These are phyloP conservation scores for Senna siamea DNA, from an alignment of 306 rosid genomes.

Conservation along the genomic window DNA sequence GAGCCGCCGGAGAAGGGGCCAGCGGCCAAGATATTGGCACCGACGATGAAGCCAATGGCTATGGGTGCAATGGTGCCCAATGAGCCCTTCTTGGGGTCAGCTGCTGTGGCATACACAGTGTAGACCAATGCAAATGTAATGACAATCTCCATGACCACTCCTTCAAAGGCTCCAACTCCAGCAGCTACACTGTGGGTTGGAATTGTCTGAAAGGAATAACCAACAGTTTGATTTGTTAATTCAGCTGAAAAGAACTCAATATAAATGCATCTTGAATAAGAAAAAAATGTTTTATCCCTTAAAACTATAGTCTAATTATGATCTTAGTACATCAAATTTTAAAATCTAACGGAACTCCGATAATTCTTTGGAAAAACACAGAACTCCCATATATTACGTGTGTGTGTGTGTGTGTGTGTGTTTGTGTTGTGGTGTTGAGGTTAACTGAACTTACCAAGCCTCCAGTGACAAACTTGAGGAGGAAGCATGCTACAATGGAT, in stretches of 20 bases:
- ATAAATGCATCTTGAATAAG: no score
- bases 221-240: not conserved
- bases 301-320: no score
- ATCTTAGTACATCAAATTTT: no score
- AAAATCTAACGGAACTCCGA: no score
- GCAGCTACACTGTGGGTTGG: conserved; percentile 70
- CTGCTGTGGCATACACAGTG: conserved; percentile 92
- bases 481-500: conserved; percentile 79
- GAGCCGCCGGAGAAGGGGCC: conserved; percentile 93
- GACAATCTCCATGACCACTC: conserved; percentile 75
- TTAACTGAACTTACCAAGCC: conserved; percentile 58
- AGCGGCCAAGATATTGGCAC: conserved; percentile 88
- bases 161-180: conserved; percentile 75
- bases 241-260: not conserved
- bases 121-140: conserved; percentile 83
- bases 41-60: conserved; percentile 90
- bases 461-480: conserved; percentile 80
- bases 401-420: not conserved
- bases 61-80: conserved; percentile 86
- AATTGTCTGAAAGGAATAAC: conserved; percentile 44
- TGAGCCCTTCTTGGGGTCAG: conserved; percentile 88
- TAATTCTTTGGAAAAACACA: no score
- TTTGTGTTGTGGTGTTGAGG: not conserved
- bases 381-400: no score
- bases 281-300: no score